Evolutionary conservation across 441 rosid genomes (phyloP).

Genomic region (Geranium incanum): DNA sequence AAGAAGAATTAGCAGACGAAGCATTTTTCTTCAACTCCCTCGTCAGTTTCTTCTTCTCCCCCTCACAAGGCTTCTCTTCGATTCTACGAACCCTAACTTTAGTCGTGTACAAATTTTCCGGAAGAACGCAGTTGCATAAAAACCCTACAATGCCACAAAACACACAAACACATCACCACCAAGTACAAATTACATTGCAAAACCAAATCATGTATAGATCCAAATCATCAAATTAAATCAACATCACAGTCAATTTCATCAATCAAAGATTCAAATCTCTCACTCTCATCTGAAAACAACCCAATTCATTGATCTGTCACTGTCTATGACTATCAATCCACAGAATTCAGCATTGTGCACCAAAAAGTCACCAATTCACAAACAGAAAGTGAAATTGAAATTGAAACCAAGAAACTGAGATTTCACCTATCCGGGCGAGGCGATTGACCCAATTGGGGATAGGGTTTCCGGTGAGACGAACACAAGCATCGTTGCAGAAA

Average conservation of each 20-base stretch:
- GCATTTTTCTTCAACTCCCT: slow-evolving; percentile 37
- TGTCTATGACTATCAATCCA: neutral
- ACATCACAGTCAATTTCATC: neutral
- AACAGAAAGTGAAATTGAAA: too few species aligned
- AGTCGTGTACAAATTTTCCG: slow-evolving; percentile 61
- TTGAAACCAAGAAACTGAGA: neutral
- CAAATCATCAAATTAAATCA: too few species aligned
- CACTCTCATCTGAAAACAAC: neutral
- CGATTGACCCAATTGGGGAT: slow-evolving; percentile 97
- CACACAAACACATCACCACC: too few species aligned
- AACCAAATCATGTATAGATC: too few species aligned
- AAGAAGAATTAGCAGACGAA: slow-evolving; percentile 42
- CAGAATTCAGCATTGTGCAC: too few species aligned
- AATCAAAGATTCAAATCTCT: neutral
- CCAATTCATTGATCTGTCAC: neutral
- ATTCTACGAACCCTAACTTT: slow-evolving; percentile 48
- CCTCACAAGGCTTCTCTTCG: slow-evolving; percentile 53
- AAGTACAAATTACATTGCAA: too few species aligned
- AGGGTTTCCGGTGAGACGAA: slow-evolving; percentile 67
- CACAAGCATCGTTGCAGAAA: slow-evolving; percentile 84
- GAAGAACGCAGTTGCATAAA: slow-evolving; percentile 82
- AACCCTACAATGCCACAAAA: slow-evolving; percentile 35
- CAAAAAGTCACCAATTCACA: too few species aligned
- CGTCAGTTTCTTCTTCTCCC: slow-evolving; percentile 51
- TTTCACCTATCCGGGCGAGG: slow-evolving; percentile 86